These are phyloP conservation scores for Boletus albobrunnescens DNA, from an alignment of 1,284 basidiomycete species.

Conservation along the genomic window DNA sequence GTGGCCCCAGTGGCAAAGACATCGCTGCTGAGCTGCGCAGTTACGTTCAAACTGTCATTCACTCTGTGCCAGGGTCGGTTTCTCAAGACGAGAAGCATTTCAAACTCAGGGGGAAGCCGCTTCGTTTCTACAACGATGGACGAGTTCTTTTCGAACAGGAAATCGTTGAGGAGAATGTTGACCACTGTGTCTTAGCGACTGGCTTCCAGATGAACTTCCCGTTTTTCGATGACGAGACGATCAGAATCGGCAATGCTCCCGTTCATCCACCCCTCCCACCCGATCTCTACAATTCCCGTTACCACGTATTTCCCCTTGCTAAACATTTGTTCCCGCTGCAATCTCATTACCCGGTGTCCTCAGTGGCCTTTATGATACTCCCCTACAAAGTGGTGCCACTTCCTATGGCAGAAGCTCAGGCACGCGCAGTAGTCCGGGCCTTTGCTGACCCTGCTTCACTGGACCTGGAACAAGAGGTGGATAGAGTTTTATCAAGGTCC, in stretches of 20 bases:
- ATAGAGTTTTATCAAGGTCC: conserved; percentile 46
- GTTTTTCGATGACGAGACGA: conserved; percentile 44
- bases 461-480: conserved; percentile 45
- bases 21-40: conserved; percentile 54
- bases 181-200: conserved; percentile 67
- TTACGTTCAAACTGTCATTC: conserved; percentile 46
- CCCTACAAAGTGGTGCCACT: conserved; percentile 55
- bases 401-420: conserved; percentile 66
- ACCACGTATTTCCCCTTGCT: conserved; percentile 61
- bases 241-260: conserved; percentile 36
- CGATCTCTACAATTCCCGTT: conserved; percentile 58
- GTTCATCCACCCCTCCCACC: conserved; percentile 47
- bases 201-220: conserved; percentile 65
- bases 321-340: conserved; percentile 51
- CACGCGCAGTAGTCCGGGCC: conserved; percentile 50
- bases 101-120: conserved; percentile 43
- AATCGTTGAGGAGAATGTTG: conserved; percentile 48
- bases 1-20: conserved; percentile 66
- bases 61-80: conserved; percentile 46
- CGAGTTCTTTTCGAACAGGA: conserved; percentile 60
- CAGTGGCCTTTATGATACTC: conserved; percentile 64
- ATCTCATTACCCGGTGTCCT: conserved; percentile 44
- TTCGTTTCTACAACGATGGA: conserved; percentile 42
- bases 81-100: conserved; percentile 35
- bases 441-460: conserved; percentile 50